phyloP scores from a whole-genome alignment of 2,329 filamentous ascomycete genomes.

The Lachnellula hyalina region DNA sequence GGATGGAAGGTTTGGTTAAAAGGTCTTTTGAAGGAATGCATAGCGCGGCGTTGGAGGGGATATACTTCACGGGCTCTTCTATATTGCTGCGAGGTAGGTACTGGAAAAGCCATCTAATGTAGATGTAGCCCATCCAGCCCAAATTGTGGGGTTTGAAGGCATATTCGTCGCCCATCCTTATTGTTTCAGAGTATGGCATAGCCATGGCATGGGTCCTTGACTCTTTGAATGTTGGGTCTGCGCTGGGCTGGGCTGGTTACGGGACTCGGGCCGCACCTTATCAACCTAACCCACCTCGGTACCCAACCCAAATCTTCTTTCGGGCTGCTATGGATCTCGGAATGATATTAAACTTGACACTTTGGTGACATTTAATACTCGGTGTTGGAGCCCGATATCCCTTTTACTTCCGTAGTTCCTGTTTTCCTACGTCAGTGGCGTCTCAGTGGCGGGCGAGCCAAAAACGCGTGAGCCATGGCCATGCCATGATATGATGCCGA shows the following conservation, averaged over 20 bases:
- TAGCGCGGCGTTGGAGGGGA: conserved; percentile 20
- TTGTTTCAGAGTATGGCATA: too few relatives aligned
- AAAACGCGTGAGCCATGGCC: not conserved
- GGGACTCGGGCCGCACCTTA: conserved; percentile 12
- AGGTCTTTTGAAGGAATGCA: conserved; percentile 4
- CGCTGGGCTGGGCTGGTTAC: not conserved
- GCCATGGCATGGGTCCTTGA: not conserved
- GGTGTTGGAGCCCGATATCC: not conserved
- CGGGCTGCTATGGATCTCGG: conserved; percentile 1
- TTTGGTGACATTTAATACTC: not conserved
- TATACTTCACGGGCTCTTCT: not conserved
- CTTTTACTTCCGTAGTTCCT: not conserved
- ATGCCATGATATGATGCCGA: not conserved
- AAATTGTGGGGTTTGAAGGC: not conserved
- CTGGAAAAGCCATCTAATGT: not conserved
- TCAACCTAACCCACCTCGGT: not conserved
- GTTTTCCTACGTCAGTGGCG: conserved; percentile 12
- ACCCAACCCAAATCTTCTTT: not conserved
- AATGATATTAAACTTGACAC: too few relatives aligned
- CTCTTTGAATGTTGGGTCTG: not conserved
- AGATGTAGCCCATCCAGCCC: not conserved
- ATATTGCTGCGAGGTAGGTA: not conserved
- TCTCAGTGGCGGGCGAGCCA: conserved; percentile 8
- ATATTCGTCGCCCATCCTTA: not conserved
- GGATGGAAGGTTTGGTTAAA: conserved; percentile 20